Percentiles rank a stretch among this genome's conserved stretches.
Conservation (phyloP, 1,284 basidiomycete species). For the Ganoderma sinense region DNA sequence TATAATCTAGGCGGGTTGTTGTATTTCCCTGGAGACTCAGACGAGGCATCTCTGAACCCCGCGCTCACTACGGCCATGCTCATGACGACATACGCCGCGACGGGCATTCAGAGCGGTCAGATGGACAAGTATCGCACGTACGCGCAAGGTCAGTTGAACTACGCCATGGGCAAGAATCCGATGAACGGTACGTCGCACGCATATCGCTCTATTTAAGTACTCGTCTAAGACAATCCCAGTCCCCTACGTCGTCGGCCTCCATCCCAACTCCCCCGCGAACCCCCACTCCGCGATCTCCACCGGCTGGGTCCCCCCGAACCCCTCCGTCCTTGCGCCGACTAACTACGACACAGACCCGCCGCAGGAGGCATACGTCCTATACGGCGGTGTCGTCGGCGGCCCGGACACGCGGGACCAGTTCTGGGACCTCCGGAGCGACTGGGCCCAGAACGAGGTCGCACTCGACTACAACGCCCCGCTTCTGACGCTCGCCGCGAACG, state of each 20-base stretch:
- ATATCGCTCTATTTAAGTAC: background rate
- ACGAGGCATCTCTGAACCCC: slow-evolving; percentile 83
- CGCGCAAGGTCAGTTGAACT: slow-evolving; percentile 81
- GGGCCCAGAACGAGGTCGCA: slow-evolving; percentile 81
- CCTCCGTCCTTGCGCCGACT: slow-evolving; percentile 40
- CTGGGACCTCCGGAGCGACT: slow-evolving; percentile 87
- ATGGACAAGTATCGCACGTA: slow-evolving; percentile 66
- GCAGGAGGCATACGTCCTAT: slow-evolving; percentile 78
- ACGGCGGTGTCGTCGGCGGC: slow-evolving; percentile 90
- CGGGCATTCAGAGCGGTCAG: slow-evolving; percentile 57
- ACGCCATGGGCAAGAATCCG: slow-evolving; percentile 86
- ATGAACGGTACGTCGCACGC: slow-evolving; percentile 66
- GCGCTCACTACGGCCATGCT: slow-evolving; percentile 89
- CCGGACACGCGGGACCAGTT: slow-evolving; percentile 81
- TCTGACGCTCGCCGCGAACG: slow-evolving; percentile 82
- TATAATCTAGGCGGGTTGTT: slow-evolving; percentile 71
- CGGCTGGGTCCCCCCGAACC: slow-evolving; percentile 69
- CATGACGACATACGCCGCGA: slow-evolving; percentile 75
- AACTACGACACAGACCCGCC: slow-evolving; percentile 78
- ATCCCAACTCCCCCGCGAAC: slow-evolving; percentile 90
- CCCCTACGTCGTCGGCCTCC: slow-evolving; percentile 84
- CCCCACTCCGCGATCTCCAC: slow-evolving; percentile 90
- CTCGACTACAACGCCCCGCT: slow-evolving; percentile 89
- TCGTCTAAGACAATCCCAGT: slow-evolving; percentile 42
- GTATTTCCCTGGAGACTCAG: slow-evolving; percentile 83